Base-by-base conservation (phyloP, 2,329 filamentous ascomycete genomes). In the Dothistroma pini region DNA sequence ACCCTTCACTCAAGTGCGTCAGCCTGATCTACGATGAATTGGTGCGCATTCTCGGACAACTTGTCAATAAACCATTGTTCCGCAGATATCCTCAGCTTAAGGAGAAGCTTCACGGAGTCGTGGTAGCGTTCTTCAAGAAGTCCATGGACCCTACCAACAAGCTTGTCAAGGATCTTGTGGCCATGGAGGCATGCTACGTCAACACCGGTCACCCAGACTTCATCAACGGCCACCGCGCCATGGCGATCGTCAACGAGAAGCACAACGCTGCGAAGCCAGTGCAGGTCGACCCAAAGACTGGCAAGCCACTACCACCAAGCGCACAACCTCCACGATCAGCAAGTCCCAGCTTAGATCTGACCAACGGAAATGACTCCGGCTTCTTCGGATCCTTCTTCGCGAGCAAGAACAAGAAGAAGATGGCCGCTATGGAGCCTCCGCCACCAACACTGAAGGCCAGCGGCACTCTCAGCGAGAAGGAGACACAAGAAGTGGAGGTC, bases 391-490 rank as follows among this genome's bases (percentile, higher is more conserved):
- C 91, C 72, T 99, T 99, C 85, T 99, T 97, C 75, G 91, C 95
- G 11, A 93, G 91, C 74, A 99, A 97, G 86, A 99, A 97, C 81
- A 99, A 97, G 87, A 99, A 99, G 86, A 97, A 97, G 88, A 96
- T 96, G 80, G 95, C 95, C n/a, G 93, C 93, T 53, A 99, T 99
- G 95, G 95, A 99, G 76, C 83, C 95, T 14, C 95, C 95, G 44
- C 95, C 95, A 64, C 86, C 95, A 32, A 93, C 87, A 48, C 86
- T 99, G 60, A 99, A 97, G 81, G 95, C 95, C 35, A 96, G 91
- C 2, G 93, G 95, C 48, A 96, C 89, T 29, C 82, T 99, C 44
- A 96, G 90, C 5, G 95, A 99, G 79, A 91, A 95, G 63, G 95
- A 99, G 76, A 88, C 87, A 62, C 90, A 96, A 66, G 95, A 99